Percentiles rank a stretch among this genome's conserved stretches.
Evolutionary conservation across 495 filamentous ascomycete genomes (phyloP).

Genomic region (Aspergillus sclerotioniger): DNA sequence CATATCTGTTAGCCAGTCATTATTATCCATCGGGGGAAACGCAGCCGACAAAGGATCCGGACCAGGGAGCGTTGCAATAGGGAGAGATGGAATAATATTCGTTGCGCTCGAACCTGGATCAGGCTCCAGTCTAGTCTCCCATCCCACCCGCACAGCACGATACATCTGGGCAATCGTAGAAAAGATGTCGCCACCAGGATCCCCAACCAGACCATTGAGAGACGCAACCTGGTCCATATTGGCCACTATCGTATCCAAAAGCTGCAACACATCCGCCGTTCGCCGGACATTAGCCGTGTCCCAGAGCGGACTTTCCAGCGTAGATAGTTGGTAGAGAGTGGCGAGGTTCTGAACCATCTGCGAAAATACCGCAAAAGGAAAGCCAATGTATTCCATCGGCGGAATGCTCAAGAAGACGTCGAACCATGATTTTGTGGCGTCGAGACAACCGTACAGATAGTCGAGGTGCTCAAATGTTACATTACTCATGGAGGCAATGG

Average conservation of each 20-base stretch:
- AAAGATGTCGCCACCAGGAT: conserved; percentile 8
- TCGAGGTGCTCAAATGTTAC: conserved; percentile 32
- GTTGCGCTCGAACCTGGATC: background rate
- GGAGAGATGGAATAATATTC: background rate
- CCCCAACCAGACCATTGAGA: conserved; percentile 1
- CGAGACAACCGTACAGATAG: conserved; percentile 34
- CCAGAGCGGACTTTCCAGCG: conserved; percentile 37
- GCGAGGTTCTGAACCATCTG: conserved; percentile 43
- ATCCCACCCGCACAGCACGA: conserved; percentile 4
- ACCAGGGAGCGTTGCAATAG: background rate
- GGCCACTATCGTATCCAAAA: conserved; percentile 17
- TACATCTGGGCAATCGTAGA: conserved; percentile 7
- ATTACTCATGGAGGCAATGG: conserved; percentile 14
- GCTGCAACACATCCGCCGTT: conserved; percentile 28
- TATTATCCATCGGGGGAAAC: background rate
- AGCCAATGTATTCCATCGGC: conserved; percentile 26
- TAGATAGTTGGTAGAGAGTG: conserved; percentile 42
- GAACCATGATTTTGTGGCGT: conserved; percentile 38
- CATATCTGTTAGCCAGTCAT: background rate
- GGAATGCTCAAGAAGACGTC: conserved; percentile 34
- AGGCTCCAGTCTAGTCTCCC: conserved; percentile 5
- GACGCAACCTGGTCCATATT: conserved; percentile 6
- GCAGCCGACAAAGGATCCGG: background rate
- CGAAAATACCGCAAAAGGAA: conserved; percentile 37
- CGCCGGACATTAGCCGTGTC: conserved; percentile 31